Evolutionary conservation across 1,139 yeast species (phyloP), one percentile per base, ranked within the genome.

Genomic region (Geotrichum cucujoidarum): DNA sequence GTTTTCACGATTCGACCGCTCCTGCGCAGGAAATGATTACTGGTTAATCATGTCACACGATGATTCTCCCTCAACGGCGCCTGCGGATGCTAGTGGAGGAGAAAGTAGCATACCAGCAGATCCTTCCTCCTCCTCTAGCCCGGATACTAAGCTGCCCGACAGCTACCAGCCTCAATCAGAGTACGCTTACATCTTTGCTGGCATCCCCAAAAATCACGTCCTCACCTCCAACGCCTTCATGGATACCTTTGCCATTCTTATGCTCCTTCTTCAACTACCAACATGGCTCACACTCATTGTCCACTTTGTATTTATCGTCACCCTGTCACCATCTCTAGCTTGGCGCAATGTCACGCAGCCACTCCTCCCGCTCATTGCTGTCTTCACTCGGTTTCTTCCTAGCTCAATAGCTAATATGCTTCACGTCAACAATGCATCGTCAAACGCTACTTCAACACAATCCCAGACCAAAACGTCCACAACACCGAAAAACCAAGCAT

Each of bases 191-290:
- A 24, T 10, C 27, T 6, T 10, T 6, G 27, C 27, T 13, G 40
- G 25, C 10, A 37, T 18, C 2, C 47, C 31, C 4, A 46, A 46
- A 36, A 46, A 47, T 13, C 43, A 45, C 17, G 59, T 61, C 27
- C 55, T 61, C 22, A 54, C 47, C 31, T 62, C 67, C 16, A 59
- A 63, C 2, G 52, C 67, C 1, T 58, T 65, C 38, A 40, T 59
- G 13, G 69, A 65, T 48, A 61, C 69, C 3, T 48, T 65, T 17
- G 64, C 69, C 8, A 53, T 65, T 7, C 53, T 65, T 38, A 51
- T 60, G 21, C 52, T 65, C 27, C 57, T 65, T 30, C 49, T 55
- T 18, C 60, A 60, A 44, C 50, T 62, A 13, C 69, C 69, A 11
- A 54, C 58, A 3, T 44, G 57, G 21, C 49, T 62, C 25, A 60